phyloP scores from a whole-genome alignment of 768 basidiomycete species.

The Cyathus striatus region DNA sequence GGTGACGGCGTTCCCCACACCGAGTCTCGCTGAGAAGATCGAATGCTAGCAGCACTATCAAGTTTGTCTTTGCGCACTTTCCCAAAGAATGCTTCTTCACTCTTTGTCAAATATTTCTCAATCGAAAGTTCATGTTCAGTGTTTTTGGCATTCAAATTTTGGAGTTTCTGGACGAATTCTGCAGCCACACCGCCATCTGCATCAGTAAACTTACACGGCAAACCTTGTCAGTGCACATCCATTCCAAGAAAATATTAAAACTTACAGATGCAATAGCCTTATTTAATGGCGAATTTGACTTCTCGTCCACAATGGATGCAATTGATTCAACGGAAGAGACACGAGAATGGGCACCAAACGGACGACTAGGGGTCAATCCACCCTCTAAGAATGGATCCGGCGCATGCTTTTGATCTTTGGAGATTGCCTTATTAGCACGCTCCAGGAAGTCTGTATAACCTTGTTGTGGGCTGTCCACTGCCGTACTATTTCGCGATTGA shows the following conservation, averaged over 20 bases:
- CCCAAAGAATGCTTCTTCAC: constrained; percentile 91
- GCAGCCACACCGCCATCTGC: constrained; percentile 88
- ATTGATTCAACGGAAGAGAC: constrained; percentile 88
- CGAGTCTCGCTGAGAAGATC: constrained; percentile 77
- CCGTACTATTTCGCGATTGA: constrained; percentile 25
- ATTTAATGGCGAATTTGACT: constrained; percentile 85
- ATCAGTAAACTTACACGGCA: constrained; percentile 74
- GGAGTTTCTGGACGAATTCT: constrained; percentile 83
- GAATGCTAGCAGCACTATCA: constrained; percentile 72
- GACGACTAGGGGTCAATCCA: constrained; percentile 51
- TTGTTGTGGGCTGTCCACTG: constrained; percentile 22
- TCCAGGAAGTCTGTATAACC: constrained; percentile 79
- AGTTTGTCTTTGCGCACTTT: constrained; percentile 87
- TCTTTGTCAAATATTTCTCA: constrained; percentile 85
- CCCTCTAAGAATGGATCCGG: constrained; percentile 87
- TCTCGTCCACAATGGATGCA: constrained; percentile 87
- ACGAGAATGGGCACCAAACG: constrained; percentile 79
- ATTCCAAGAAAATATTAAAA: constrained; percentile 2
- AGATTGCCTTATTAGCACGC: constrained; percentile 80
- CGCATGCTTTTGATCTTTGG: constrained; percentile 67
- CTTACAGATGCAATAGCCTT: constrained; percentile 86
- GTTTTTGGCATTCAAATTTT: constrained; percentile 74
- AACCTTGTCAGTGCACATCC: constrained; percentile 4
- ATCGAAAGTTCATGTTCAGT: constrained; percentile 90
- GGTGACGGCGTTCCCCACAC: constrained; percentile 71